Conservation (phyloP, 768 basidiomycete species). For the Xanthoconium purpureum region DNA sequence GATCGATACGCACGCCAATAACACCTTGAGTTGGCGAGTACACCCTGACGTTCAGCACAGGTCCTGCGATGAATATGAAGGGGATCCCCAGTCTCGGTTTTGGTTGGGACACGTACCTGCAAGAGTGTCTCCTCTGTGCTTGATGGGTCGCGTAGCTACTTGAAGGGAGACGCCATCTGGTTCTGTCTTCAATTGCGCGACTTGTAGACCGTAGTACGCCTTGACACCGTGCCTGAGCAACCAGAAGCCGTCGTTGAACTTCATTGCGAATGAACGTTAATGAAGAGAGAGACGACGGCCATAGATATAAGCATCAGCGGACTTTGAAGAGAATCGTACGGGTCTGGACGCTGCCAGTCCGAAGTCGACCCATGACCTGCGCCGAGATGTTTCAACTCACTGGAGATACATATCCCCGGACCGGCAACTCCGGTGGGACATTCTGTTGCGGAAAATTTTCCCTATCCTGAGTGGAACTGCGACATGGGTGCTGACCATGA, state of each 20-base stretch:
- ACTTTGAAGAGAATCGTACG: neutral
- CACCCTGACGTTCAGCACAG: constrained; percentile 38
- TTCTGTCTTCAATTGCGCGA: constrained; percentile 46
- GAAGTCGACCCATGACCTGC: neutral
- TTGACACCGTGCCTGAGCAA: constrained; percentile 60
- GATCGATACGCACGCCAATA: constrained; percentile 54
- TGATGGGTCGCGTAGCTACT: constrained; percentile 59
- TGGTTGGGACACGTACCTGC: constrained; percentile 39
- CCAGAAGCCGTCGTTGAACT: constrained; percentile 76
- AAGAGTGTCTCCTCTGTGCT: constrained; percentile 61
- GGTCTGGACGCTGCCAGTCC: neutral
- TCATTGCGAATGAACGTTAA: constrained; percentile 40
- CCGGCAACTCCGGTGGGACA: neutral
- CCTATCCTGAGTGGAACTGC: no score
- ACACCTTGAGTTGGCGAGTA: constrained; percentile 55
- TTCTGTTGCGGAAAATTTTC: no score
- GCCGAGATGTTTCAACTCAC: neutral
- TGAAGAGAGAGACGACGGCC: neutral
- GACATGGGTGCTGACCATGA: constrained; percentile 9
- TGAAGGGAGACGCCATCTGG: constrained; percentile 52
- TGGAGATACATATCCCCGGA: neutral
- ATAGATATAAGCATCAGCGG: neutral
- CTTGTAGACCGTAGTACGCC: constrained; percentile 59
- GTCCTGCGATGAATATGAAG: constrained; percentile 3
- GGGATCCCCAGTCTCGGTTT: neutral